These are phyloP conservation scores for Tuber microsphaerosporum DNA, from an alignment of 495 filamentous ascomycete species.

Conservation along the genomic window DNA sequence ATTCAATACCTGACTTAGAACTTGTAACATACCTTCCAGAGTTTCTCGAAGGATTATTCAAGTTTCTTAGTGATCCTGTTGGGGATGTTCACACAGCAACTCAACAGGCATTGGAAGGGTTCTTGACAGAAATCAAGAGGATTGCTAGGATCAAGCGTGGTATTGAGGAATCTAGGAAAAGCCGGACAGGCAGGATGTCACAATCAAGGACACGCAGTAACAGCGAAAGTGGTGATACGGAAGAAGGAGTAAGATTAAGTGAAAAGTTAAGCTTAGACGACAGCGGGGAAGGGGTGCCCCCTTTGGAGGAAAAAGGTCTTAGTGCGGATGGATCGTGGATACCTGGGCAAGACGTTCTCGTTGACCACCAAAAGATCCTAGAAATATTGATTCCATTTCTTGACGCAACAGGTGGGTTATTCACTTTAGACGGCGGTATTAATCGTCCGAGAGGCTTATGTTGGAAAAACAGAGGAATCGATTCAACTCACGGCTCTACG, in stretches of 20 bases:
- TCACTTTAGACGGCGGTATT: conserved; percentile 27
- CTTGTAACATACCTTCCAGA: conserved; percentile 87
- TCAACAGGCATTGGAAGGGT: conserved; percentile 81
- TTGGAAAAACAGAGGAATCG: conserved; percentile 61
- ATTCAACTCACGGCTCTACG: conserved; percentile 81
- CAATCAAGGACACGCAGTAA: conserved; percentile 52
- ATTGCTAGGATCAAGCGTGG: conserved; percentile 89
- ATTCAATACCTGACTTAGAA: conserved; percentile 95
- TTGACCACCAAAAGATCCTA: conserved; percentile 85
- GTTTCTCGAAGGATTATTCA: conserved; percentile 82
- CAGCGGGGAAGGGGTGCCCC: conserved; percentile 53
- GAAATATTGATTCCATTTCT: conserved; percentile 88
- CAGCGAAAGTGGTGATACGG: conserved; percentile 48
- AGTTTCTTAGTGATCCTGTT: conserved; percentile 85
- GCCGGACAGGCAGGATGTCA: conserved; percentile 32
- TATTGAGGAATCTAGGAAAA: conserved; percentile 74
- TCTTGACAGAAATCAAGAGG: conserved; percentile 86
- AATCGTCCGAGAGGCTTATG: conserved; percentile 13
- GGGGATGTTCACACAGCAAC: conserved; percentile 90
- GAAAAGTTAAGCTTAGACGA: conserved; percentile 52
- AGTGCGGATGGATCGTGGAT: conserved; percentile 86
- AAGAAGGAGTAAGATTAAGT: conserved; percentile 45
- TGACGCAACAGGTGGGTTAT: conserved; percentile 59
- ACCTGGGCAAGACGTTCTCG: conserved; percentile 91
- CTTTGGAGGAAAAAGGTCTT: conserved; percentile 55